phyloP scores from a whole-genome alignment of 345 rosid genomes.

The Toxicodendron radicans region DNA sequence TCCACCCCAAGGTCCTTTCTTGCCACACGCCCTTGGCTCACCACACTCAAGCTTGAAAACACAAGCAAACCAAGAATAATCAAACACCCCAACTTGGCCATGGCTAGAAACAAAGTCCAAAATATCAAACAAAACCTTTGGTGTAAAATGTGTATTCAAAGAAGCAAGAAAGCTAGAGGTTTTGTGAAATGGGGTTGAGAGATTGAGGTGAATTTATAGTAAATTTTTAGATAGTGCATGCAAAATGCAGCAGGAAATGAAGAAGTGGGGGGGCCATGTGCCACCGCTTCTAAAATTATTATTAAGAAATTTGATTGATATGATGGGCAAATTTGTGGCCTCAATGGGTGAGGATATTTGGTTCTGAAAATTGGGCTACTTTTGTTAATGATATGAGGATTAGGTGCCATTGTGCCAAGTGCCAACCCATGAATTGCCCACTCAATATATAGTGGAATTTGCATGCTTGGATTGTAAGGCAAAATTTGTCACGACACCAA shows the following conservation, averaged over 20 bases:
- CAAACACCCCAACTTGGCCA: conserved; percentile 29
- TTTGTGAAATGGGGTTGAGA: conserved; percentile 5
- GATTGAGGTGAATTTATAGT: conserved; percentile 23
- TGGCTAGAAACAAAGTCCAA: conserved; percentile 1
- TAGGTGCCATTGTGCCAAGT: conserved; percentile 1
- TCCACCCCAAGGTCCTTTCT: conserved; percentile 76
- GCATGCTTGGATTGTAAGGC: conserved; percentile 6
- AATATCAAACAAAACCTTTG: neutral
- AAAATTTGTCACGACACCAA: neutral
- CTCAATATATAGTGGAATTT: conserved; percentile 14
- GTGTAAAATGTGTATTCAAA: no score
- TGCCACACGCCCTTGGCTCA: conserved; percentile 57
- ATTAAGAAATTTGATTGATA: conserved; percentile 8
- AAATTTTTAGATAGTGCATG: conserved; percentile 7
- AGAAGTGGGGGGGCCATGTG: conserved; percentile 32
- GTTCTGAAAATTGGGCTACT: conserved; percentile 10
- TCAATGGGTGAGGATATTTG: conserved; percentile 5
- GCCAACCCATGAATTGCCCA: conserved; percentile 31
- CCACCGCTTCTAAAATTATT: conserved; percentile 2
- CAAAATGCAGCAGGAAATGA: neutral
- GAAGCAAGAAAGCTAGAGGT: neutral
- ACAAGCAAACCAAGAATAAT: conserved; percentile 33
- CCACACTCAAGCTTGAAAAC: conserved; percentile 25
- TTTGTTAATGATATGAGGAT: neutral
- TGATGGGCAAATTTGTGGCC: conserved; percentile 11